A percentile compares a stretch with the other conserved stretches of the same genome.
Conservation (phyloP, 78 protist genomes). For the Planoprotostelium fungivorum region DNA sequence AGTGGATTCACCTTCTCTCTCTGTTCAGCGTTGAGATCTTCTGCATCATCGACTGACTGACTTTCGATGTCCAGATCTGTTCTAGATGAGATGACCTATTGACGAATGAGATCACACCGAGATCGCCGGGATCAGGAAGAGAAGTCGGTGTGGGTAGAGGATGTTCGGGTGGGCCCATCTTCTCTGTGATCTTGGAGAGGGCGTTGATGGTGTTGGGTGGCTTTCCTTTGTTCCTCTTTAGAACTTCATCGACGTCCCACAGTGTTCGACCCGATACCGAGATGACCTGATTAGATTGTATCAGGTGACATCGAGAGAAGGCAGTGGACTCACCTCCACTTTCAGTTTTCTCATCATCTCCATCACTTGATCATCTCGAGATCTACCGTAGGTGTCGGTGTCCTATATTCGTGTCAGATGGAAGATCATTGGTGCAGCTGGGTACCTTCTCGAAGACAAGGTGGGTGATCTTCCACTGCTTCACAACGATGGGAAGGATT, state of each 20-base stretch:
- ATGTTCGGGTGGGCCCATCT: neutral
- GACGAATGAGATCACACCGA: neutral
- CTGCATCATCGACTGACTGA: neutral
- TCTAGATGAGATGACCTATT: neutral
- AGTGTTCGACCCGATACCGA: neutral
- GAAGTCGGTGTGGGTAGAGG: neutral
- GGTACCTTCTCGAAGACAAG: slow-evolving; percentile 1
- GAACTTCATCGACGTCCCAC: neutral
- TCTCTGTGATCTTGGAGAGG: neutral
- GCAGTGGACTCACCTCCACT: neutral
- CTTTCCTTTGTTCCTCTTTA: neutral
- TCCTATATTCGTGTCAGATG: neutral
- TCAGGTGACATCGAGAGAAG: no score
- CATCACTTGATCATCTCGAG: neutral
- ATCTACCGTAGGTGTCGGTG: neutral
- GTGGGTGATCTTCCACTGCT: slow-evolving; percentile 9
- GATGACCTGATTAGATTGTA: neutral
- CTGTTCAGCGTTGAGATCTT: neutral
- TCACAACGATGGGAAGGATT: neutral
- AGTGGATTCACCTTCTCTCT: neutral
- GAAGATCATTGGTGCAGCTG: neutral
- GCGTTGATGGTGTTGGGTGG: neutral
- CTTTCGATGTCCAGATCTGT: neutral
- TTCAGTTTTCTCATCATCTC: neutral
- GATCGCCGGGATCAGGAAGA: neutral